Conservation (phyloP, 148 eudicot species). For the Nepenthes gracilis region DNA sequence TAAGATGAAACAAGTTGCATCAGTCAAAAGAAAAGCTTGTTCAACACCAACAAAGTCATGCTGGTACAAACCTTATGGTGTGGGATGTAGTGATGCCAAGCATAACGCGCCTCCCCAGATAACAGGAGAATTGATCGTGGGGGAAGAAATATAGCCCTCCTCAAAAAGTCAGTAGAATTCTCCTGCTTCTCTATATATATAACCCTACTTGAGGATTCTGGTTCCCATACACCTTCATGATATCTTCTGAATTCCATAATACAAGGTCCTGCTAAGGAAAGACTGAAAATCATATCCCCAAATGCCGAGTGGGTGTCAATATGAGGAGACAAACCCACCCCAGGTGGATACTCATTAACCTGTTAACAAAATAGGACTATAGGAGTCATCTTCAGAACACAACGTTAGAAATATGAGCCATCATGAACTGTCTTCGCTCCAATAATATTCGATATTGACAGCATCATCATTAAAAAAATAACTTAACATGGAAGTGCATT, state of each 20-base stretch:
- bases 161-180: conserved; percentile 27
- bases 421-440: not conserved
- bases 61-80: conserved; percentile 69
- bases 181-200: conserved; percentile 28
- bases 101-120: conserved; percentile 93
- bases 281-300: conserved; percentile 82
- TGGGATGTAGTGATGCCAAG: conserved; percentile 98
- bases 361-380: conserved; percentile 16
- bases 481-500: not conserved
- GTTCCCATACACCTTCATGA: conserved; percentile 31
- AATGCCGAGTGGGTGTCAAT: conserved; percentile 98
- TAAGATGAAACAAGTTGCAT: not conserved
- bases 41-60: not conserved
- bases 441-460: not conserved
- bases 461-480: not conserved
- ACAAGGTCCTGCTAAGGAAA: conserved; percentile 94
- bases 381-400: not conserved
- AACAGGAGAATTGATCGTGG: conserved; percentile 76
- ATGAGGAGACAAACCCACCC: conserved; percentile 97
- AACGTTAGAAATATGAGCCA: not conserved
- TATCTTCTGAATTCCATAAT: conserved; percentile 92
- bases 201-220: conserved; percentile 20
- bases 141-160: conserved; percentile 78
- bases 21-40: not conserved
- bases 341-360: conserved; percentile 96